Evolutionary conservation across 108 stramenopile species (phyloP).

Genomic region (Cyclostephanos invisitatus): DNA sequence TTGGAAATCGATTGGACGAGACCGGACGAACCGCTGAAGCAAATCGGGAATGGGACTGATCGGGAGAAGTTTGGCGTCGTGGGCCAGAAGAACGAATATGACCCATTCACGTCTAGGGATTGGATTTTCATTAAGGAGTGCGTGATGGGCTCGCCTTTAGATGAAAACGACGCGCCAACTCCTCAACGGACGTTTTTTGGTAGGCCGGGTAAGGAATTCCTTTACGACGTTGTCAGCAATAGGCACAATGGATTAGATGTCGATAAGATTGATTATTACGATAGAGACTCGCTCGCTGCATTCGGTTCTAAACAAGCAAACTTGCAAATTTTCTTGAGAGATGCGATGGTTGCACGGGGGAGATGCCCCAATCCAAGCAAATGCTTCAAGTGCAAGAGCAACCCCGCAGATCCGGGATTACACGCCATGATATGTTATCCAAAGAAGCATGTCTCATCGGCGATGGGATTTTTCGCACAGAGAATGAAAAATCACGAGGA

Average conservation of each 20-base stretch:
- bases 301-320: slow-evolving; percentile 50
- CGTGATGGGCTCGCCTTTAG: slow-evolving; percentile 54
- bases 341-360: slow-evolving; percentile 68
- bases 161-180: slow-evolving; percentile 23
- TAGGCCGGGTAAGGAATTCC: slow-evolving; percentile 63
- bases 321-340: slow-evolving; percentile 51
- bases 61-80: slow-evolving; percentile 54
- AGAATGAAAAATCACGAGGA: slow-evolving; percentile 75
- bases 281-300: slow-evolving; percentile 31
- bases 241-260: slow-evolving; percentile 89
- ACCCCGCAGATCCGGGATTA: slow-evolving; percentile 10
- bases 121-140: slow-evolving; percentile 88
- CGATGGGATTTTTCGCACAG: slow-evolving; percentile 71
- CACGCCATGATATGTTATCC: slow-evolving; percentile 90
- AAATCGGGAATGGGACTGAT: slow-evolving; percentile 76
- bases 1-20: slow-evolving; percentile 62
- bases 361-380: slow-evolving; percentile 48
- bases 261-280: slow-evolving; percentile 95
- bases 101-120: slow-evolving; percentile 76
- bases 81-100: slow-evolving; percentile 29
- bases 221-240: slow-evolving; percentile 94
- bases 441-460: slow-evolving; percentile 68
- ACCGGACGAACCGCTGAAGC: slow-evolving; percentile 71
- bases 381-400: slow-evolving; percentile 50
- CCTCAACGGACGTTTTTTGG: slow-evolving; percentile 50